phyloP scores from a whole-genome alignment of 805 yeast genomes.

The Candida coquimbonensis region DNA sequence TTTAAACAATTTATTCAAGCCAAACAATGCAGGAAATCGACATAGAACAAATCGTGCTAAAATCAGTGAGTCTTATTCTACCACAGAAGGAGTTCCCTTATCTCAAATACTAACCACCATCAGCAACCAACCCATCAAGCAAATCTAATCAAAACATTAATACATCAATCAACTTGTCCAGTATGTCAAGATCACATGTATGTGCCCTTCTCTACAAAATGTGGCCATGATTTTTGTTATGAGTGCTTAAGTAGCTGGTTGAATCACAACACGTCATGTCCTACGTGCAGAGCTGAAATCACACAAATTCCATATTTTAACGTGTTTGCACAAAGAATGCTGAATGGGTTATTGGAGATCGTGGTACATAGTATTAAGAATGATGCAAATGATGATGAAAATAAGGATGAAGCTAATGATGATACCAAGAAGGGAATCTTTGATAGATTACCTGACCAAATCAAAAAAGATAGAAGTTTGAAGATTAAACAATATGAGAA shows the following conservation, averaged over 20 bases:
- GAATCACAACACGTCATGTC: conserved; percentile 46
- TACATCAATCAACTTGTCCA: conserved; percentile 39
- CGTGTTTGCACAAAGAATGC: background rate
- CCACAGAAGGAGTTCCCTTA: no score
- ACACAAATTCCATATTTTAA: conserved; percentile 47
- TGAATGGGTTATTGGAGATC: background rate
- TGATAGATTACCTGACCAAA: background rate
- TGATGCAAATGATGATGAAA: background rate
- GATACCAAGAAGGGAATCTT: background rate
- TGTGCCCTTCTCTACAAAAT: conserved; percentile 52
- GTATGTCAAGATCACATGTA: conserved; percentile 67
- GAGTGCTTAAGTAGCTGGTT: conserved; percentile 62
- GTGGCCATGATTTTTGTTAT: conserved; percentile 77
- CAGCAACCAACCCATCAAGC: conserved; percentile 4
- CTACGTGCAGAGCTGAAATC: conserved; percentile 52
- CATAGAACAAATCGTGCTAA: conserved; percentile 12
- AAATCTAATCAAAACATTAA: conserved; percentile 14
- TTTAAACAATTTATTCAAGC: background rate
- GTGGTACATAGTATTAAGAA: background rate
- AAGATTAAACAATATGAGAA: conserved; percentile 29
- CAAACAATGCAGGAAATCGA: background rate
- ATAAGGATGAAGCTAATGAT: background rate
- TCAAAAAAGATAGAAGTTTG: conserved; percentile 19
- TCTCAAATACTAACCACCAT: background rate
- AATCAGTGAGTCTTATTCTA: conserved; percentile 9